Percentiles rank a stretch among this genome's conserved stretches.
Conservation (phyloP, 23 red algal species). For the Gracilaria gracilis region DNA sequence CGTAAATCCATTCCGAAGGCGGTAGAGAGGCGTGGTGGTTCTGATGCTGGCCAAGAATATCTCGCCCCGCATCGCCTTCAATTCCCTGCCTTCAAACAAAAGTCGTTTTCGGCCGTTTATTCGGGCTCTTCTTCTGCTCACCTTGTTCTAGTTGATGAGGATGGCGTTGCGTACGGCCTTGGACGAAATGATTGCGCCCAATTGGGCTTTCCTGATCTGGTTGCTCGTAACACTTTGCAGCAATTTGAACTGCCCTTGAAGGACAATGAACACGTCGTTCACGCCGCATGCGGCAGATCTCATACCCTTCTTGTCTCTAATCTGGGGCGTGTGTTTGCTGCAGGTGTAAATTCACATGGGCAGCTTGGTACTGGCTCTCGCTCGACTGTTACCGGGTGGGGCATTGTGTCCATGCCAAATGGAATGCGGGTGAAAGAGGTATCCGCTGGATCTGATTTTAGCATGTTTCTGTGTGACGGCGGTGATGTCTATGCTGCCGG, state of each 20-base stretch:
- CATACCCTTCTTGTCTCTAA: conserved; percentile 50
- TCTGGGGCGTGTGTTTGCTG: conserved; percentile 46
- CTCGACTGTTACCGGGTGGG: conserved; percentile 1
- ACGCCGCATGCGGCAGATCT: conserved; percentile 37
- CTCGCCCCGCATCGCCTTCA: conserved; percentile 32
- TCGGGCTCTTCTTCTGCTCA: conserved; percentile 61
- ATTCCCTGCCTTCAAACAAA: background rate
- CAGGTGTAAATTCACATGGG: conserved; percentile 54
- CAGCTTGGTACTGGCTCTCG: conserved; percentile 53
- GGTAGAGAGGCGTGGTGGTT: conserved; percentile 36
- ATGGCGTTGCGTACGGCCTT: conserved; percentile 57
- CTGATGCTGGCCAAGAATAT: conserved; percentile 37
- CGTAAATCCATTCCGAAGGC: conserved; percentile 57
- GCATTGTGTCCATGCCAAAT: background rate
- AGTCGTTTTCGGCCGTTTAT: conserved; percentile 26
- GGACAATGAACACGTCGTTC: conserved; percentile 29
- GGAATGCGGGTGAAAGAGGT: conserved; percentile 30
- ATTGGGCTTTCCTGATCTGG: conserved; percentile 37
- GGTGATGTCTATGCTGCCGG: conserved; percentile 72
- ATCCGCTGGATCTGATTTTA: conserved; percentile 60
- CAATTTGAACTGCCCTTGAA: conserved; percentile 15
- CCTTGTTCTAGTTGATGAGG: conserved; percentile 24
- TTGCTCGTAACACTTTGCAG: background rate
- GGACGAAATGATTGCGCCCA: conserved; percentile 61
- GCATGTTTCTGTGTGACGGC: conserved; percentile 33